Base-by-base conservation (phyloP, 129 eudicot species). In the Flaveria brownii region DNA sequence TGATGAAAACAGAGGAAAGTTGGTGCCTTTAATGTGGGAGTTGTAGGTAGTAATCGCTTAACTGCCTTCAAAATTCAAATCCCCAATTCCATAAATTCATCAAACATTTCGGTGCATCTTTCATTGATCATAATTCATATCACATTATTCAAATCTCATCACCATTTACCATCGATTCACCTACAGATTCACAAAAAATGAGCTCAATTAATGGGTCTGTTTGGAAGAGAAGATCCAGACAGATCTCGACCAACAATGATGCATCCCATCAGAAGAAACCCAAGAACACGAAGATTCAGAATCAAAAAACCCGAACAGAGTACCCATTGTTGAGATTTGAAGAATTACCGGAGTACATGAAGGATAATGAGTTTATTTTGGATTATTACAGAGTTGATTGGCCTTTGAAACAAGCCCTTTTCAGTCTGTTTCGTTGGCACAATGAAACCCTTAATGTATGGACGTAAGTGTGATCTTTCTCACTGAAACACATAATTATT, bases 371-470 rank as follows among this genome's bases (percentile, higher is more conserved):
- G 89, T 94, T 55, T 71, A 94, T 94, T 22, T 78, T 86, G 65
- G 79, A 87, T 72, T 80, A 94, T 79, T 94, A 94, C 72, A 84
- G 99, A 80, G 87, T 87, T 68, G 83, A 94, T 62, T 94, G 99
- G 99, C 88, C 99, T 65, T 65, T 91, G 36, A 91, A 80, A 69
- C 84, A 94, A 78, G 99, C 99, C 45, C 75, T 94, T 59, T 86
- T 84, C 68, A 94, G 99, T 85, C 63, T 94, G 1, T 94, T 94
- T 75, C 89, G 78, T 50, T 91, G 93, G 96, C 99, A 94, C 77
- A 94, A 94, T 81, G 99, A 94, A 82, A 89, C 99, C 60, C 90
- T 94, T 45, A 94, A 94, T 70, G 90, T 94, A 36, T 94, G 99
- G 99, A 94, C 97, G 99, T 94, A 87, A 85, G 97, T 87, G 2